Conservation (phyloP, 31 red algal species). For the Odonthalia washingtoniensis region DNA sequence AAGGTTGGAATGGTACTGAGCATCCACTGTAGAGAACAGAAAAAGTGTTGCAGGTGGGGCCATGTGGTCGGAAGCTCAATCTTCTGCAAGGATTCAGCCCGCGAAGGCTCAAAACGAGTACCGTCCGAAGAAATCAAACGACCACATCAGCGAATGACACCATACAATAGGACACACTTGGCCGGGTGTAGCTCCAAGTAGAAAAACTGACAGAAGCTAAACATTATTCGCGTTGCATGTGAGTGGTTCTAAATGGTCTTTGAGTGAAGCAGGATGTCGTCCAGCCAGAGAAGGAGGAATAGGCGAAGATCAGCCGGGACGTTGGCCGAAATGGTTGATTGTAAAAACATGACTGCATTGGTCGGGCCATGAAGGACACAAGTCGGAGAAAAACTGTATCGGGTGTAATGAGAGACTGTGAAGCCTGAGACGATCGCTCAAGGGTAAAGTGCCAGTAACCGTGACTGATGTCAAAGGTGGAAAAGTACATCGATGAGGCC, state of each 20-base stretch:
- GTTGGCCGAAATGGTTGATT: background rate
- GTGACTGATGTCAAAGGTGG: slow-evolving; percentile 26
- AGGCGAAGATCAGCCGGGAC: background rate
- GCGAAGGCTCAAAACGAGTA: slow-evolving; percentile 14
- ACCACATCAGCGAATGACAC: slow-evolving; percentile 43
- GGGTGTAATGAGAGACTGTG: slow-evolving; percentile 1
- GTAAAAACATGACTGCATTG: slow-evolving; percentile 20
- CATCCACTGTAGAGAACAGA: slow-evolving; percentile 11
- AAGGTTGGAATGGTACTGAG: background rate
- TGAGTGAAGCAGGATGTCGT: slow-evolving; percentile 28
- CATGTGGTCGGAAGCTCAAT: background rate
- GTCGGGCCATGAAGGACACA: slow-evolving; percentile 8
- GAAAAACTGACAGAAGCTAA: background rate
- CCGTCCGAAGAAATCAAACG: slow-evolving; percentile 30
- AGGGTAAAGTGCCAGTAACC: slow-evolving; percentile 41
- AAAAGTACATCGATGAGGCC: slow-evolving; percentile 13
- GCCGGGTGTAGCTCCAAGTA: slow-evolving; percentile 39
- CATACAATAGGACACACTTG: slow-evolving; percentile 33
- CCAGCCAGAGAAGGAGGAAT: slow-evolving; percentile 30
- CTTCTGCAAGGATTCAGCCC: background rate
- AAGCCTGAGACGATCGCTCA: slow-evolving; percentile 24
- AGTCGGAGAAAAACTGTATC: background rate
- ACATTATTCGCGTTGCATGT: background rate
- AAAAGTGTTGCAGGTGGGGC: slow-evolving; percentile 8
- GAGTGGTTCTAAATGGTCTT: background rate